phyloP scores from a whole-genome alignment of 345 rosid genomes.

The Theobroma cacao region DNA sequence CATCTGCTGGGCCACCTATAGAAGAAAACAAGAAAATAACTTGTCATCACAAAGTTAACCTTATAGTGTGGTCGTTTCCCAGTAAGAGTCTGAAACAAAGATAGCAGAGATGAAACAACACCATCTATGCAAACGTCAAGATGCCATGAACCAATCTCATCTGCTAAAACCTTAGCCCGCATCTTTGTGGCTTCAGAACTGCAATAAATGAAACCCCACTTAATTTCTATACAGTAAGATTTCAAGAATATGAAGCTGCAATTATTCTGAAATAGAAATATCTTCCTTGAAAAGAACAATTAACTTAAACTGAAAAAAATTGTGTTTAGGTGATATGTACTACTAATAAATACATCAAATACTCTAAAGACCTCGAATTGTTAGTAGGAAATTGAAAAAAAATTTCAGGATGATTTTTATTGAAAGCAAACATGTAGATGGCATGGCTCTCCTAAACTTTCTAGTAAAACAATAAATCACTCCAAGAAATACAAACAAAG shows the following conservation, averaged over 20 bases:
- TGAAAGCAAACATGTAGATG: not conserved
- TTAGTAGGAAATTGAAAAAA: not conserved
- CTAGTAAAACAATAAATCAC: not conserved
- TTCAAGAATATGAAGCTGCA: not conserved
- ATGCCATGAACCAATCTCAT: slow-evolving; percentile 96
- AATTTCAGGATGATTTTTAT: not conserved
- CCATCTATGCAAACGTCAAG: slow-evolving; percentile 80
- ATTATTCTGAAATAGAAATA: slow-evolving; percentile 2
- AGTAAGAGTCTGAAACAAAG: slow-evolving; percentile 76
- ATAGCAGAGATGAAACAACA: slow-evolving; percentile 72
- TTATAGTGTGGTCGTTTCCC: slow-evolving; percentile 82
- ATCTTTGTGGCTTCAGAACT: slow-evolving; percentile 75
- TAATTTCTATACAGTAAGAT: slow-evolving; percentile 2
- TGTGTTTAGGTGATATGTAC: not conserved
- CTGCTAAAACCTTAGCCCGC: slow-evolving; percentile 77
- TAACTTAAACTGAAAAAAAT: not conserved
- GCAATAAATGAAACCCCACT: slow-evolving; percentile 16
- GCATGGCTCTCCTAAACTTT: not conserved
- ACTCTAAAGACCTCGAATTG: not conserved
- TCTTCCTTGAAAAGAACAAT: not conserved
- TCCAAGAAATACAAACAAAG: not conserved
- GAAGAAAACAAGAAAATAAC: not conserved
- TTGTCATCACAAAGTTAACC: slow-evolving; percentile 32
- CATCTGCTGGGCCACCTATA: not conserved
- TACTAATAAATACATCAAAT: not conserved